Base-by-base conservation (phyloP, 2,329 filamentous ascomycete species). In the Fusarium sp. region DNA sequence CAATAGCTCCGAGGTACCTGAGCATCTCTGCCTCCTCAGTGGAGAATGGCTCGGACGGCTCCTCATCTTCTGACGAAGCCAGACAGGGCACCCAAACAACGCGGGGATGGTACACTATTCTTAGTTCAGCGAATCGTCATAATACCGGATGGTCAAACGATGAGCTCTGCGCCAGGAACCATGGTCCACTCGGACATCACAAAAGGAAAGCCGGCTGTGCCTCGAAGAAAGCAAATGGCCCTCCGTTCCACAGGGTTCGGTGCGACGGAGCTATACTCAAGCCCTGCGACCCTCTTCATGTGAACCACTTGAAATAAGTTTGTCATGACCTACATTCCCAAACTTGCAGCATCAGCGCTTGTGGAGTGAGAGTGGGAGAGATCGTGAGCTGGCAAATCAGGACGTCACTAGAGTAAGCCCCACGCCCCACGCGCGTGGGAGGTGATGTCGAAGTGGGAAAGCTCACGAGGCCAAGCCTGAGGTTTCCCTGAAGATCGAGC, bases 361-460 rank as follows among this genome's bases (percentile, higher is more conserved):
- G 73, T 73, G 73, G 73, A 75, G 67, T 58, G 72, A 73, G 68
- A 70, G 73, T 74, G 73, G 73, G 73, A 75, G 73, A 70, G 43
- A 43, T 53, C n/a, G 62, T 58, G 52, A 62, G 34, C 53, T 71
- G 62, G 71, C 72, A 74, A 75, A 75, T 74, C 72, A 74, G 67
- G 58, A 39, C 60, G 47, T 49, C 61, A 60, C 69, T 36, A 69
- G 52, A 42, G 53, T 59, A 65, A 62, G 72, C 72, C 72, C 72
- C 72, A 74, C 70, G 72, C 72, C 70, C 72, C 72, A 74, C 72
- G 50, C 51, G 68, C 64, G 72, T 73, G 72, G 63, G 72, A 74
- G 71, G 66, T 58, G 52, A 62, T 66, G 65, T 60, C 22, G 51
- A 44, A 31, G 40, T 59, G 55, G 60, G 51, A 69, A 49, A 69